Conservation (phyloP, 192 early-diverging fungal genomes). For the Dissophora globulifera region DNA sequence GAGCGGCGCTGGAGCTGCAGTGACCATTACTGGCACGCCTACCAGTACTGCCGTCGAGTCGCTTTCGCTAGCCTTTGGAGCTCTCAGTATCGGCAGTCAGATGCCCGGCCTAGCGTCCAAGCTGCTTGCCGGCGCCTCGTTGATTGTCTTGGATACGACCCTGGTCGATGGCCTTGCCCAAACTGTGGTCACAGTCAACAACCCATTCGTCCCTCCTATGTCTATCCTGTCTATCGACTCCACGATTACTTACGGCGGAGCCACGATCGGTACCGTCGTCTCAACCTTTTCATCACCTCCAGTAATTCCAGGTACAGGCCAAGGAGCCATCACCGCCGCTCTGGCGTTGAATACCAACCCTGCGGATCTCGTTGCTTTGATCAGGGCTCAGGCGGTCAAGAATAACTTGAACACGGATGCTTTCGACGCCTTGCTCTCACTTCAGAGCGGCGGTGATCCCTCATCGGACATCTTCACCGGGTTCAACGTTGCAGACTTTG, state of each 20-base stretch:
- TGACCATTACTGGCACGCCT: conserved; percentile 35
- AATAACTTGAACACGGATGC: neutral
- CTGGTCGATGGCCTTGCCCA: neutral
- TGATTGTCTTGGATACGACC: neutral
- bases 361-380: neutral
- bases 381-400: neutral
- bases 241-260: neutral
- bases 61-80: neutral
- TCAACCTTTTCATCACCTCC: neutral
- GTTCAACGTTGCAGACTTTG: neutral
- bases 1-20: neutral
- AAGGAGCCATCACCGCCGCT: neutral
- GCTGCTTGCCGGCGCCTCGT: neutral
- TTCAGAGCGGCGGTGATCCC: neutral
- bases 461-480: neutral
- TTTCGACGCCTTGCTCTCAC: neutral
- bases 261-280: neutral
- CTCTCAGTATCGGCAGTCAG: neutral
- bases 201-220: neutral
- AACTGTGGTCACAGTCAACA: neutral
- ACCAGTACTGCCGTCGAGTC: neutral
- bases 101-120: neutral
- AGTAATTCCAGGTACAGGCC: neutral
- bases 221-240: neutral
- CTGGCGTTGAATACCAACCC: neutral